Percentiles rank a stretch among this genome's conserved stretches.
These are phyloP conservation scores for Trichophyton verrucosum DNA, from an alignment of 2,329 filamentous ascomycete species.

Conservation along the genomic window DNA sequence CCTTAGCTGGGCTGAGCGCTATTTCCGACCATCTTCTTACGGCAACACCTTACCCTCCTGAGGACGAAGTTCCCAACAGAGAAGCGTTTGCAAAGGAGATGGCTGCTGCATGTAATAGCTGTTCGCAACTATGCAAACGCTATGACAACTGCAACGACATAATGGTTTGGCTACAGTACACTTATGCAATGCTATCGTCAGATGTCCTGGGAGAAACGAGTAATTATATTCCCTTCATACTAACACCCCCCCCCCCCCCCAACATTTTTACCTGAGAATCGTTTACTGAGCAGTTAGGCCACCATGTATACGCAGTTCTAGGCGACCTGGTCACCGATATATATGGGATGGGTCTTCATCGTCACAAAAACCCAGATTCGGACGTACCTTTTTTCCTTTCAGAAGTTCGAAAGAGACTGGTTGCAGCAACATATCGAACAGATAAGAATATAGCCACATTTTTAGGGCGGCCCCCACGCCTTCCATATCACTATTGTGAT, in stretches of 20 bases:
- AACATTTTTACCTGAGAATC: background rate
- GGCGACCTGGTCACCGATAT: slow-evolving; percentile 15
- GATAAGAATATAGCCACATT: slow-evolving; percentile 23
- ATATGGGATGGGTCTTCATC: slow-evolving; percentile 13
- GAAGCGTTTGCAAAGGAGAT: slow-evolving; percentile 13
- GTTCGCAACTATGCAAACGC: slow-evolving; percentile 13
- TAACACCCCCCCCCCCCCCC: too few species aligned
- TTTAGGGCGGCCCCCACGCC: slow-evolving; percentile 21
- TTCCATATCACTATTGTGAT: slow-evolving; percentile 21
- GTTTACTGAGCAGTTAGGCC: slow-evolving; percentile 11
- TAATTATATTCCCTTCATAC: slow-evolving; percentile 4
- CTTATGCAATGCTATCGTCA: slow-evolving; percentile 12
- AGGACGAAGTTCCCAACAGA: slow-evolving; percentile 8
- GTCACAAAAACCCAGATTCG: slow-evolving; percentile 7
- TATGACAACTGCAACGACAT: slow-evolving; percentile 12
- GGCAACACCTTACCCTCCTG: slow-evolving; percentile 1
- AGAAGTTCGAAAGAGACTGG: slow-evolving; percentile 18
- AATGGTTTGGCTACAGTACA: slow-evolving; percentile 15
- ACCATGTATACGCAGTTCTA: slow-evolving; percentile 12
- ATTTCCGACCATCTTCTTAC: background rate
- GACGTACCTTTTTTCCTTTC: slow-evolving; percentile 19
- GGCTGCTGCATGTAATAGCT: slow-evolving; percentile 15
- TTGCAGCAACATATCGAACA: slow-evolving; percentile 17
- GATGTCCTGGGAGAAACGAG: slow-evolving; percentile 13
- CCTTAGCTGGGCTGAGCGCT: slow-evolving; percentile 13